Evolutionary conservation across 768 basidiomycete genomes (phyloP).

Genomic region (Mycena albidolilacea): DNA sequence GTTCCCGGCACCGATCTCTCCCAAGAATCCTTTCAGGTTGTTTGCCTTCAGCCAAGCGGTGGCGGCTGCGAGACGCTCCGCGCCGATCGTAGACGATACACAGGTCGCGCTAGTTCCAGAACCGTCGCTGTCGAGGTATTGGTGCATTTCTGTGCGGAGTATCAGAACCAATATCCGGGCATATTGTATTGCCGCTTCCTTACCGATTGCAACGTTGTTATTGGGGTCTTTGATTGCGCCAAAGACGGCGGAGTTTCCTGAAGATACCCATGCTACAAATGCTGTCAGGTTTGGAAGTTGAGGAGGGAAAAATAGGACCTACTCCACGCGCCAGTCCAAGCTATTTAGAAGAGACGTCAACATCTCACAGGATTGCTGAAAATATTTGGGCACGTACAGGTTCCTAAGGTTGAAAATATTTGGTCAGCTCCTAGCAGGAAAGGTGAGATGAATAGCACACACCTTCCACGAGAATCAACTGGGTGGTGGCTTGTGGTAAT

Average conservation of each 20-base stretch:
- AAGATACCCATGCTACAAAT: slow-evolving; percentile 64
- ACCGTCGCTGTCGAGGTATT: slow-evolving; percentile 78
- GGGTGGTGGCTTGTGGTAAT: slow-evolving; percentile 60
- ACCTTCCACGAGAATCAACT: slow-evolving; percentile 65
- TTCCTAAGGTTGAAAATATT: slow-evolving; percentile 29
- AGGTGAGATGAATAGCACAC: neutral
- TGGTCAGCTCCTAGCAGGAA: neutral
- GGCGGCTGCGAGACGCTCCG: slow-evolving; percentile 68
- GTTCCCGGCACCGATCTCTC: slow-evolving; percentile 71
- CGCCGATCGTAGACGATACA: slow-evolving; percentile 73
- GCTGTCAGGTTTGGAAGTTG: slow-evolving; percentile 9
- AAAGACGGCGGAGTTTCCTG: slow-evolving; percentile 70
- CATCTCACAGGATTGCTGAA: neutral
- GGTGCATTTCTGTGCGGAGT: slow-evolving; percentile 70
- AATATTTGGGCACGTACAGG: slow-evolving; percentile 29
- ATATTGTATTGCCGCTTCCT: slow-evolving; percentile 33
- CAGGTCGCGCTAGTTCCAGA: slow-evolving; percentile 69
- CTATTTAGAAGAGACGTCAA: slow-evolving; percentile 41
- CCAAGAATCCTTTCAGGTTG: slow-evolving; percentile 75
- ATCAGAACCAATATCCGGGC: slow-evolving; percentile 1
- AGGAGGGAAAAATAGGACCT: slow-evolving; percentile 29
- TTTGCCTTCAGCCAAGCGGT: slow-evolving; percentile 72
- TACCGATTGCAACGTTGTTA: slow-evolving; percentile 74
- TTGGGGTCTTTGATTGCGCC: slow-evolving; percentile 68
- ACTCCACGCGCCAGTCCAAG: slow-evolving; percentile 76